Percentiles rank a stretch among this genome's conserved stretches.
Conservation (phyloP, 257 asterid species). For the Haberlea rhodopensis region DNA sequence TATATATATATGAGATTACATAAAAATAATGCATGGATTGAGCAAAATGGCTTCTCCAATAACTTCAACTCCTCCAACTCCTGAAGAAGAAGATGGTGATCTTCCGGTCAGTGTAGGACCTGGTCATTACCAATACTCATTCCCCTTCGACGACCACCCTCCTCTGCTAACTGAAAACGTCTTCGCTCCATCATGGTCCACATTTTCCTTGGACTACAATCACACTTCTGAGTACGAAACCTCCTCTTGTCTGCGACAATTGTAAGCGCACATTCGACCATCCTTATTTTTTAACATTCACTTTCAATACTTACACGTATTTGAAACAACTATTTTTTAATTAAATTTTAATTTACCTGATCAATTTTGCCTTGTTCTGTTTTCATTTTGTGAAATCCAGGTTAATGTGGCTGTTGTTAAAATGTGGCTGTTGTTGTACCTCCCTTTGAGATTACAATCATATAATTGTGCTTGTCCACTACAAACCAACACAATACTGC, state of each 20-base stretch:
- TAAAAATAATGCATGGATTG: neutral
- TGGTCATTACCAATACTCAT: neutral
- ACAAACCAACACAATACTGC: neutral
- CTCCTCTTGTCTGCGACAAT: neutral
- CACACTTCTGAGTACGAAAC: neutral
- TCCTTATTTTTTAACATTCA: too few species aligned
- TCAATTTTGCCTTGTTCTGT: neutral
- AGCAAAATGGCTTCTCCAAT: neutral
- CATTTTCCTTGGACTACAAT: neutral
- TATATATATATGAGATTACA: too few species aligned
- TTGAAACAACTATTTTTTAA: neutral
- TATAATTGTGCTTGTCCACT: neutral
- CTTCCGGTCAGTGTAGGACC: neutral
- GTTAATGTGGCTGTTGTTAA: constrained; percentile 27
- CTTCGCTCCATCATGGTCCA: neutral
- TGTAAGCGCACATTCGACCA: neutral
- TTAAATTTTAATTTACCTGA: neutral
- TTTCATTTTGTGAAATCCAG: constrained; percentile 21
- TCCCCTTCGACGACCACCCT: neutral
- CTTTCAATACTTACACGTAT: neutral
- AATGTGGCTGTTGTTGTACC: constrained; percentile 13
- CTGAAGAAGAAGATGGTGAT: neutral
- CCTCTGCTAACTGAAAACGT: neutral
- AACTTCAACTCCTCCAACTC: neutral
- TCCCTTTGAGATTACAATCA: neutral